Evolutionary conservation across 257 asterid genomes (phyloP), one percentile per base, ranked within the genome.

Genomic region (Marsdenia floribunda): DNA sequence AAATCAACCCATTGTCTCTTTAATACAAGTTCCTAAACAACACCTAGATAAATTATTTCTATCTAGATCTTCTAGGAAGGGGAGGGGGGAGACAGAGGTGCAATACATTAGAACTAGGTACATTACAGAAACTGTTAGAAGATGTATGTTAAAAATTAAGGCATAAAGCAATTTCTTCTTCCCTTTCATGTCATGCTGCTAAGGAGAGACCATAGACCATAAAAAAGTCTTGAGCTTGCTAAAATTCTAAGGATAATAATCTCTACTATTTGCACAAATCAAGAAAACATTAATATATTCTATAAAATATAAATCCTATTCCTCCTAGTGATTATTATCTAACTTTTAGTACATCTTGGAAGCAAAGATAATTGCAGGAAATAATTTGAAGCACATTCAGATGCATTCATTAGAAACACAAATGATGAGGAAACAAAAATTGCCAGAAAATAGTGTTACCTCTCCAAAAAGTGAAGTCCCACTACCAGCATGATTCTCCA

Each of bases 381-480:
- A 26, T 6, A 13, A 50, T 52, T 33, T 42, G n/a, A 22, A 66
- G 13, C 35, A 65, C 19, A 29, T 54, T 26, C 49, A 37, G 44
- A 60, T 33, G 49, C 47, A 70, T 79, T 70, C 24, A 50, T 16
- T 3, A 35, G 13, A 10, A 9, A 35, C 21, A 73, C 68, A 29
- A 29, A 37, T 14, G 18, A 46, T 46, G 14, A 57, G 29, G 44
- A 76, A 73, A 8, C 75, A 42, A 40, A 6, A 19, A 22, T 15
- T 14, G 35, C 11, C 19, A 75, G 75, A 14, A 38, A 58, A 74
- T 22, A 80, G 40, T 14, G 73, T 76, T 83, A 87, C 97, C 92
- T 88, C 86, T 59, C 53, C 74, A 72, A 52, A 63, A 76, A 35
- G 82, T 22, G 84, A 82, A 80, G 80, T 80, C 70, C 82, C 72